Conservation (phyloP, 495 filamentous ascomycete species). For the Amniculicola lignicola region DNA sequence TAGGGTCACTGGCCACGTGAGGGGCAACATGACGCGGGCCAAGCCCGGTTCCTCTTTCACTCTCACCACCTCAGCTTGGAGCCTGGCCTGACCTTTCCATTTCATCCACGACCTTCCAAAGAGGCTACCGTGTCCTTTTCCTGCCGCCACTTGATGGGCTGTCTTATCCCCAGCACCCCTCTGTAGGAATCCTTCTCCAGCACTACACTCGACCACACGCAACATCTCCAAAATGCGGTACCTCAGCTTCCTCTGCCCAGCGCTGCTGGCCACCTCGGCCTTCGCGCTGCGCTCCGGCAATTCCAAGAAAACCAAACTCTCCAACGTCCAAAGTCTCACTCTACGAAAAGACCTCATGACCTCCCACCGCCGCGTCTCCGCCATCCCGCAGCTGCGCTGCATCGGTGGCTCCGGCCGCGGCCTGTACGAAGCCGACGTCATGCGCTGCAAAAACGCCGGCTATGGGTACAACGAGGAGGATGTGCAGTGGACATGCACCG, state of each 20-base stretch:
- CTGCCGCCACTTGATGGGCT: background rate
- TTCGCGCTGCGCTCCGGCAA: conserved; percentile 49
- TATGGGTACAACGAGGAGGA: conserved; percentile 43
- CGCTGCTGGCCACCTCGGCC: conserved; percentile 36
- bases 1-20: too few relatives aligned
- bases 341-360: conserved; percentile 63
- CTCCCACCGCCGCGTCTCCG: conserved; percentile 67
- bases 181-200: too few relatives aligned
- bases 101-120: background rate
- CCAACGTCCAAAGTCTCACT: conserved; percentile 73
- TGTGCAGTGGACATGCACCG: conserved; percentile 86
- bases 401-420: conserved; percentile 60
- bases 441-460: conserved; percentile 88
- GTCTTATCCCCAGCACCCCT: too few relatives aligned
- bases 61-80: background rate
- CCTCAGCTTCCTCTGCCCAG: conserved; percentile 41
- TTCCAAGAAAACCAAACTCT: conserved; percentile 73
- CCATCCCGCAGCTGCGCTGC: conserved; percentile 83
- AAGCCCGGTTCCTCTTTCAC: conserved; percentile 1
- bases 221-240: conserved; percentile 43
- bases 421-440: conserved; percentile 68
- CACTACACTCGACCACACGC: too few relatives aligned
- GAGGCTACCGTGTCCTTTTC: conserved; percentile 28
- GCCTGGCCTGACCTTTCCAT: conserved; percentile 5
- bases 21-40: conserved; percentile 24